A percentile compares a stretch with the other conserved stretches of the same genome.
Conservation (phyloP, 192 early-diverging fungal species). For the Coemansia sp. region DNA sequence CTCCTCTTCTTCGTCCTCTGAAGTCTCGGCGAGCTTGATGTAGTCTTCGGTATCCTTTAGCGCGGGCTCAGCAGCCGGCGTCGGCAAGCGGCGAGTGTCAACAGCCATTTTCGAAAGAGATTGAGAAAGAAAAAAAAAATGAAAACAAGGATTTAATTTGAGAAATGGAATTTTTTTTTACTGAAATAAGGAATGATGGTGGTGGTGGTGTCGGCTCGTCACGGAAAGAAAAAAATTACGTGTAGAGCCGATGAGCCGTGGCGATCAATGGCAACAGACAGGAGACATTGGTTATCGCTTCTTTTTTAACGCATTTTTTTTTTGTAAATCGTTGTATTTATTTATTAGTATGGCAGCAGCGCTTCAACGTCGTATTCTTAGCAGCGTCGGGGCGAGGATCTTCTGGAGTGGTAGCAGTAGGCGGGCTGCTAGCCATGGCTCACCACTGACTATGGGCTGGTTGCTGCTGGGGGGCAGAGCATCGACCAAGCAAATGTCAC, state of each 20-base stretch:
- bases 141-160: neutral
- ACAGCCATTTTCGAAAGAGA: neutral
- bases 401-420: neutral
- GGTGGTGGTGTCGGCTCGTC: too few relatives aligned
- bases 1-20: constrained; percentile 10
- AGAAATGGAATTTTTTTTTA: too few relatives aligned
- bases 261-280: neutral
- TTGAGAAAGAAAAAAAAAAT: neutral
- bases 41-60: constrained; percentile 18
- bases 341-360: constrained; percentile 7
- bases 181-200: neutral
- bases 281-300: too few relatives aligned
- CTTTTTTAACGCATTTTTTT: too few relatives aligned
- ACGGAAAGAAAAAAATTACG: neutral
- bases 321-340: too few relatives aligned
- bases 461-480: constrained; percentile 18
- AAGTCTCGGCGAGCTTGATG: constrained; percentile 23
- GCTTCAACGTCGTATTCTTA: neutral
- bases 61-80: neutral
- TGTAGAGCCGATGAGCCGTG: neutral
- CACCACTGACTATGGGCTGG: constrained; percentile 20
- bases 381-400: neutral
- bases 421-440: constrained; percentile 38
- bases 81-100: neutral
- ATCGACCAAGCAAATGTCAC: constrained; percentile 44